phyloP scores from a whole-genome alignment of 352 stramenopile species.

The Plasmopara muralis region DNA sequence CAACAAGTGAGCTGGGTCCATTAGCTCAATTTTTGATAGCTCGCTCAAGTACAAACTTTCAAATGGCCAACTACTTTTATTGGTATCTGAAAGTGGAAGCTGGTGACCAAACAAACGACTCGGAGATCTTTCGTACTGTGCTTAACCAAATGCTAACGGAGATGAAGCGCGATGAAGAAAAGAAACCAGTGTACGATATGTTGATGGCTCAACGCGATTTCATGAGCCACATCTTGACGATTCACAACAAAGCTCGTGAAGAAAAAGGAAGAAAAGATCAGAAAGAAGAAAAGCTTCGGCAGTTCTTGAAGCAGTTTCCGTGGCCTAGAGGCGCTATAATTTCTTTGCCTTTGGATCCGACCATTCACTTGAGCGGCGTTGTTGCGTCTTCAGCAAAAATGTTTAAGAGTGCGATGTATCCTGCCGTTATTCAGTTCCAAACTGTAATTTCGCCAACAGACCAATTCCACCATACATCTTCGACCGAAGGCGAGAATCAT shows the following conservation, averaged over 20 bases:
- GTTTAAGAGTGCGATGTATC: conserved; percentile 98
- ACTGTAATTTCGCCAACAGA: conserved; percentile 56
- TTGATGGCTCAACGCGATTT: conserved; percentile 89
- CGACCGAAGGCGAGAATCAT: conserved; percentile 12
- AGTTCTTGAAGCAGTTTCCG: conserved; percentile 83
- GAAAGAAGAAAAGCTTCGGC: conserved; percentile 93
- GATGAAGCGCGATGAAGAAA: conserved; percentile 88
- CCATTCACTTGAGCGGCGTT: conserved; percentile 83
- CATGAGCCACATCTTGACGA: conserved; percentile 90
- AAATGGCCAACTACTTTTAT: conserved; percentile 98
- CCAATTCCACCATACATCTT: conserved; percentile 21
- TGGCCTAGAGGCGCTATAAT: conserved; percentile 76
- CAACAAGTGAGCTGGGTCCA: conserved; percentile 50
- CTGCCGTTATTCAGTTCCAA: conserved; percentile 94
- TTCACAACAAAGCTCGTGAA: conserved; percentile 89
- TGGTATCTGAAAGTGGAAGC: conserved; percentile 88
- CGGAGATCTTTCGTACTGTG: conserved; percentile 72
- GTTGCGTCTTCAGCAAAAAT: conserved; percentile 90
- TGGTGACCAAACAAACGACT: conserved; percentile 60
- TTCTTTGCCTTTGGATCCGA: conserved; percentile 83
- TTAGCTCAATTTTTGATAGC: conserved; percentile 94
- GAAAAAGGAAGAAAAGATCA: conserved; percentile 93
- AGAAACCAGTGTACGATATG: conserved; percentile 87
- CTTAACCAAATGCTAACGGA: conserved; percentile 92
- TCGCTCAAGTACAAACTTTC: conserved; percentile 89